phyloP scores from a whole-genome alignment of 495 filamentous ascomycete species.

The Daldinia childiae region DNA sequence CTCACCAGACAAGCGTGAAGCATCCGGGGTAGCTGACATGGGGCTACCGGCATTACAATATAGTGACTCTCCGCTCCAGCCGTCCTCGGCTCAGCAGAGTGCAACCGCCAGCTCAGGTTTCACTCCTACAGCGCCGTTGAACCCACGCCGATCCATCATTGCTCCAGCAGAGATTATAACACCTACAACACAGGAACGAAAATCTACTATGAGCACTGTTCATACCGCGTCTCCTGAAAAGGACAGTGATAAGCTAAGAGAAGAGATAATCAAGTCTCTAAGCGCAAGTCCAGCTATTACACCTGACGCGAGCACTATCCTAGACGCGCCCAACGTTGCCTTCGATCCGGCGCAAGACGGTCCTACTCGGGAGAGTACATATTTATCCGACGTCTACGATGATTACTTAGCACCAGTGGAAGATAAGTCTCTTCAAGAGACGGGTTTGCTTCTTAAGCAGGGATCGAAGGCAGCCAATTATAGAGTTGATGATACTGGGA shows the following conservation, averaged over 20 bases:
- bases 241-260: conserved; percentile 78
- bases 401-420: conserved; percentile 55
- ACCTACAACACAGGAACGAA: conserved; percentile 56
- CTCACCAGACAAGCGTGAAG: not conserved
- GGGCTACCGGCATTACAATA: conserved; percentile 8
- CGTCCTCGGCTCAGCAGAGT: conserved; percentile 30
- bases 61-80: conserved; percentile 12
- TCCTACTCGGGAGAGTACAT: conserved; percentile 54
- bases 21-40: conserved; percentile 13
- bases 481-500: not conserved
- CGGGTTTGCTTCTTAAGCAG: conserved; percentile 32
- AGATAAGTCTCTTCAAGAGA: conserved; percentile 45
- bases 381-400: conserved; percentile 56
- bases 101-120: conserved; percentile 42
- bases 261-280: conserved; percentile 84
- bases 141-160: conserved; percentile 48
- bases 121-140: conserved; percentile 60
- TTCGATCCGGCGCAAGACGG: conserved; percentile 40
- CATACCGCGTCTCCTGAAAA: conserved; percentile 65
- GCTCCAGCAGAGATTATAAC: conserved; percentile 44
- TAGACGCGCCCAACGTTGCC: conserved; percentile 1
- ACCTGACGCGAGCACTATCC: conserved; percentile 24
- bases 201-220: conserved; percentile 66
- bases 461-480: not conserved
- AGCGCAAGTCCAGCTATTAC: conserved; percentile 50